A percentile compares a stretch with the other conserved stretches of the same genome.
Evolutionary conservation across 2,329 filamentous ascomycete genomes (phyloP).

Genomic region (Trichoderma simmonsii): DNA sequence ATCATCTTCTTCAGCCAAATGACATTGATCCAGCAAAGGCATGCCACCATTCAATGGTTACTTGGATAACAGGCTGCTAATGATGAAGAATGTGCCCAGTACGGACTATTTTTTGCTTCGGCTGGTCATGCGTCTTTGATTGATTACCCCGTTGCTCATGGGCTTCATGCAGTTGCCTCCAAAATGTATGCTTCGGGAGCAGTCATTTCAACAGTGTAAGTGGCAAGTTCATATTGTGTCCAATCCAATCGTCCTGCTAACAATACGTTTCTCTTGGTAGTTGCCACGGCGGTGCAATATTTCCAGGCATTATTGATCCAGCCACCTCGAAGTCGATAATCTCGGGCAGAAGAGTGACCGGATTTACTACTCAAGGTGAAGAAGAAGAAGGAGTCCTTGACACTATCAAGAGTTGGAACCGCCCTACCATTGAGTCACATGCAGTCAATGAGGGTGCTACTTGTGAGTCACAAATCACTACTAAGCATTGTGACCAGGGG

Average conservation of each 20-base stretch:
- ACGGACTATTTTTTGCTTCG: not conserved
- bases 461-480: not conserved
- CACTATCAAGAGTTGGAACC: not conserved
- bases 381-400: not conserved
- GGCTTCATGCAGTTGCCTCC: not conserved
- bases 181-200: not conserved
- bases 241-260: not conserved
- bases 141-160: not conserved
- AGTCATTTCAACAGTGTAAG: not conserved
- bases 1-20: not conserved
- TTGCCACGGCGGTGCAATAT: not conserved
- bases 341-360: not conserved
- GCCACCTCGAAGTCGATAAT: not conserved
- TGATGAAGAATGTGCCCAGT: not conserved
- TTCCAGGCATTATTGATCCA: not conserved
- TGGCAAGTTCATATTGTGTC: not conserved
- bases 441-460: not conserved
- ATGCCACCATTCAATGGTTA: not conserved
- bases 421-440: not conserved
- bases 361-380: not conserved
- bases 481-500: rapidly evolving
- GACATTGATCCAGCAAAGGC: not conserved
- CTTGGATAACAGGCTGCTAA: not conserved
- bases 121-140: not conserved
- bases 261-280: not conserved